Evolutionary conservation across 108 stramenopile species (phyloP).

Genomic region (Epipyxis sp.): DNA sequence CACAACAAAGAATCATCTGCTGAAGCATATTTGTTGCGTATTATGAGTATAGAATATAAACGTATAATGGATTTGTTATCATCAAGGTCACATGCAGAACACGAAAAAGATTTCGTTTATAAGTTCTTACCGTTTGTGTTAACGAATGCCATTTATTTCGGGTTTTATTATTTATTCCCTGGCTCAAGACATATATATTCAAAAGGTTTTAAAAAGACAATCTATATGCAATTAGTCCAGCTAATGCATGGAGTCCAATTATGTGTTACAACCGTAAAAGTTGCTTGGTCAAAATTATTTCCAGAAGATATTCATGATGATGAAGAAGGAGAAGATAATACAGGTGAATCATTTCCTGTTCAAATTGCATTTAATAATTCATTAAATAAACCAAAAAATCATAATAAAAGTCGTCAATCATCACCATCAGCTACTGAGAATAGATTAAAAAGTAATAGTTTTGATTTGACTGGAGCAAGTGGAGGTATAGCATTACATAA

Average conservation of each 20-base stretch:
- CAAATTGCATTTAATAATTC: not conserved
- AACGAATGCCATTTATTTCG: slow-evolving; percentile 52
- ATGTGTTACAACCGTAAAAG: slow-evolving; percentile 29
- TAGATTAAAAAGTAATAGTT: too few relatives aligned
- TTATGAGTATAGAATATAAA: slow-evolving; percentile 7
- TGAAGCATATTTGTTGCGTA: slow-evolving; percentile 15
- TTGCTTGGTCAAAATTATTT: slow-evolving; percentile 2
- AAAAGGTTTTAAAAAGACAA: slow-evolving; percentile 42
- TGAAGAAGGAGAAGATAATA: slow-evolving; percentile 34
- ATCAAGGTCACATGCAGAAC: slow-evolving; percentile 16
- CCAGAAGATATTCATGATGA: slow-evolving; percentile 35
- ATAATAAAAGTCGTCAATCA: too few relatives aligned
- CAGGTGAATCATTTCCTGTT: slow-evolving; percentile 21
- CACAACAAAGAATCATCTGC: not conserved
- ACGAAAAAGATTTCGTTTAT: slow-evolving; percentile 56
- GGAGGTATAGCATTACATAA: too few relatives aligned
- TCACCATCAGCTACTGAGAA: too few relatives aligned
- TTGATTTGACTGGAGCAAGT: too few relatives aligned
- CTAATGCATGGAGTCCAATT: slow-evolving; percentile 48
- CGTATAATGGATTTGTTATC: slow-evolving; percentile 7
- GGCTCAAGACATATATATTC: slow-evolving; percentile 58
- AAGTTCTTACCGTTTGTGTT: slow-evolving; percentile 56
- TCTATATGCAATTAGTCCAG: slow-evolving; percentile 51
- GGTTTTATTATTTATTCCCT: slow-evolving; percentile 59
- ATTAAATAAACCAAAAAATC: not conserved